phyloP scores from a whole-genome alignment of 2,329 filamentous ascomycete species.

The Penicillium occitanis region DNA sequence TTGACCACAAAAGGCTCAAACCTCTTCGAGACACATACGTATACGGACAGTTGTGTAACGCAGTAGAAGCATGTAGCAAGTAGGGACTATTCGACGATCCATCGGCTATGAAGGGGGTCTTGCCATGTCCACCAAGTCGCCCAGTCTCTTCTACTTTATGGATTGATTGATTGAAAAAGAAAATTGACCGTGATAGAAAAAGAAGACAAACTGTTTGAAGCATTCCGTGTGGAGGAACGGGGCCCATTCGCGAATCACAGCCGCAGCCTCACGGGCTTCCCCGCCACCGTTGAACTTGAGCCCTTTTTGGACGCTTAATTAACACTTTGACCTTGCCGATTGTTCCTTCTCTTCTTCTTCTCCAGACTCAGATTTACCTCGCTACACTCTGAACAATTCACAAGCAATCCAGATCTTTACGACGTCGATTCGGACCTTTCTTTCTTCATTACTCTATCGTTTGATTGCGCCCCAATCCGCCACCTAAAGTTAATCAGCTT shows the following conservation, averaged over 20 bases:
- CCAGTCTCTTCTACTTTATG: background rate
- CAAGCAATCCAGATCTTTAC: background rate
- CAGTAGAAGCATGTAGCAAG: background rate
- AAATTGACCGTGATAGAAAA: background rate
- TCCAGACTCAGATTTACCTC: background rate
- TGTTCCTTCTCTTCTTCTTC: background rate
- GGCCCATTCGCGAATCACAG: background rate
- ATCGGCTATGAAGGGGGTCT: background rate
- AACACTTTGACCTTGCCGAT: background rate
- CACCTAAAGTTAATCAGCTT: background rate
- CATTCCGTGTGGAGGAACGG: background rate
- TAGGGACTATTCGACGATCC: background rate
- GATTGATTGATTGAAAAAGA: background rate
- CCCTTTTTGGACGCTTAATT: background rate
- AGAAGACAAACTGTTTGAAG: background rate
- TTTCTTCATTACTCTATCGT: background rate
- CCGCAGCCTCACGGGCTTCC: background rate
- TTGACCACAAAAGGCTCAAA: background rate
- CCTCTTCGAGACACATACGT: background rate
- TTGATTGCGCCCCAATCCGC: background rate
- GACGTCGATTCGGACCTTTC: background rate
- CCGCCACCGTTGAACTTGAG: slow-evolving; percentile 3
- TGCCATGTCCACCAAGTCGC: background rate
- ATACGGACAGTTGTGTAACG: background rate
- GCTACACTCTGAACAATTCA: background rate